A percentile compares a stretch with the other conserved stretches of the same genome.
phyloP scores from a whole-genome alignment of 306 rosid species.

The Cotoneaster glaucophyllus region DNA sequence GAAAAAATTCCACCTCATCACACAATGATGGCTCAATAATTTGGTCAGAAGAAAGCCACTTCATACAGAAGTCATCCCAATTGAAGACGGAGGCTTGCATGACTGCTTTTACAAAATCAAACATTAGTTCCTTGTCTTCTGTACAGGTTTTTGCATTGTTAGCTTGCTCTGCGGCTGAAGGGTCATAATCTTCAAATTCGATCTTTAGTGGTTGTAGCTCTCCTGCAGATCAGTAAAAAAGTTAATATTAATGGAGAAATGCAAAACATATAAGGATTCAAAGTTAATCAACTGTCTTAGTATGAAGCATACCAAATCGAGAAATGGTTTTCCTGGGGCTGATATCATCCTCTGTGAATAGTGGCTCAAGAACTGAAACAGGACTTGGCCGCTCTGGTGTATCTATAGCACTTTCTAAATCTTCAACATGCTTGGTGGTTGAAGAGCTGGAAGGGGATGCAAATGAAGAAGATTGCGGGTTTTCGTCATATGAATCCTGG shows the following conservation, averaged over 20 bases:
- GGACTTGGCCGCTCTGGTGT: constrained; percentile 80
- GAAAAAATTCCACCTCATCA: constrained; percentile 43
- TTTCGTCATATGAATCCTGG: constrained; percentile 50
- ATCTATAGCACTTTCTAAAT: constrained; percentile 33
- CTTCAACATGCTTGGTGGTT: constrained; percentile 33
- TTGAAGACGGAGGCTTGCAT: constrained; percentile 60
- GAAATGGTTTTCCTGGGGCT: constrained; percentile 34
- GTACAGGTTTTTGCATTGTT: constrained; percentile 27
- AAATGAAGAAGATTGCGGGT: constrained; percentile 38
- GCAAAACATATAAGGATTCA: neutral
- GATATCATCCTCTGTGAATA: constrained; percentile 55
- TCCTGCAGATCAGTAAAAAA: constrained; percentile 42
- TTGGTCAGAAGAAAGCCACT: constrained; percentile 65
- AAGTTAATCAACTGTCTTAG: neutral
- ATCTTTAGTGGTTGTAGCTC: constrained; percentile 46
- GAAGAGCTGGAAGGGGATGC: constrained; percentile 44
- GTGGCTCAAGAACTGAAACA: constrained; percentile 70
- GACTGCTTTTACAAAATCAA: constrained; percentile 49
- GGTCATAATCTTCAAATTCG: constrained; percentile 60
- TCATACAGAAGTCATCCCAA: constrained; percentile 50
- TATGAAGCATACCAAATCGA: constrained; percentile 38
- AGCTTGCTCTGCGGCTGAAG: constrained; percentile 35
- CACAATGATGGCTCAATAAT: constrained; percentile 54
- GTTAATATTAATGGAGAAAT: constrained; percentile 11
- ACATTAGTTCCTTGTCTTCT: constrained; percentile 50